phyloP scores from a whole-genome alignment of 345 rosid genomes.

The Eutrema yunnanense region DNA sequence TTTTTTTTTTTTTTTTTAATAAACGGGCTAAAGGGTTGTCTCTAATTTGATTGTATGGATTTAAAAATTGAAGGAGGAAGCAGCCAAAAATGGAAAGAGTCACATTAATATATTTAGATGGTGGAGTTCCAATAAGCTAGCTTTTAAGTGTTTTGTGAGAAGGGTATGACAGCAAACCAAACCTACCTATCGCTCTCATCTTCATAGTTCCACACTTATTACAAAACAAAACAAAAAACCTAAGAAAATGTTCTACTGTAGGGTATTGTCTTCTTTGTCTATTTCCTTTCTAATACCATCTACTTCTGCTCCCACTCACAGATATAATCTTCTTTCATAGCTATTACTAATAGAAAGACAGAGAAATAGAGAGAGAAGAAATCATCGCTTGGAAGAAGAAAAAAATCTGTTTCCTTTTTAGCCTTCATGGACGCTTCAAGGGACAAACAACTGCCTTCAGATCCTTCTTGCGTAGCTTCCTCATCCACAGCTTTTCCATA shows the following conservation, averaged over 20 bases:
- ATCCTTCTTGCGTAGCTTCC: constrained; percentile 27
- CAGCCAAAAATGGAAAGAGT: constrained; percentile 16
- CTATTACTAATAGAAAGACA: neutral
- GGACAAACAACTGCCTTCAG: constrained; percentile 26
- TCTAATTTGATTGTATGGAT: no score
- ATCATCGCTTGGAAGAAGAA: constrained; percentile 4
- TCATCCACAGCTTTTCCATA: constrained; percentile 23
- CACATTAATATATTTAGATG: neutral
- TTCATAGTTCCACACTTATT: constrained; percentile 25
- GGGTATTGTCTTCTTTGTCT: constrained; percentile 17
- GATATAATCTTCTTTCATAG: constrained; percentile 2
- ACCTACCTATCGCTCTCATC: constrained; percentile 30
- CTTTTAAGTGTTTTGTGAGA: constrained; percentile 23
- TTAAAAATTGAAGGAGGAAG: neutral
- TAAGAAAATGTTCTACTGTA: constrained; percentile 3
- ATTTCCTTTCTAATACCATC: constrained; percentile 33
- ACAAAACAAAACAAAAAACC: constrained; percentile 2
- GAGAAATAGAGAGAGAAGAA: neutral
- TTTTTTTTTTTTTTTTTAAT: no score
- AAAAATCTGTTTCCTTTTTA: neutral
- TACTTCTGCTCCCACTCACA: constrained; percentile 26
- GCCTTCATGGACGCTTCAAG: constrained; percentile 37
- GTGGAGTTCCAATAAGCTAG: constrained; percentile 28
- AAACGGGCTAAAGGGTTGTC: no score
- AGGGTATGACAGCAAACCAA: constrained; percentile 26